These are phyloP conservation scores for Aurifilum marmelostoma DNA, from an alignment of 2,329 filamentous ascomycete genomes.

Conservation along the genomic window DNA sequence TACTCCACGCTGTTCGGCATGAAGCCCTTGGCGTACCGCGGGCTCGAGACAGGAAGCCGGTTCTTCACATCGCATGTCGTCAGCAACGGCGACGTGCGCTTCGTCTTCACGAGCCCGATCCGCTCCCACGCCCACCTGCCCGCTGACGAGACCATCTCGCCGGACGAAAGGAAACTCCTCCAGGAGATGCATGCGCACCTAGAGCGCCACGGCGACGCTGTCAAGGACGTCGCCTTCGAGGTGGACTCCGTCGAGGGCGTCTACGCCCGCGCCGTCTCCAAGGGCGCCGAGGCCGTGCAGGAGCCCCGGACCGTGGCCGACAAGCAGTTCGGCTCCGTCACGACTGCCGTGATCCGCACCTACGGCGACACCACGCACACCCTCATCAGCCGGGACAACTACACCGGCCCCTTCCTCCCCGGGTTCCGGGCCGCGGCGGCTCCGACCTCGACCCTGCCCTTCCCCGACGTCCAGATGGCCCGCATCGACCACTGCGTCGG, in stretches of 20 bases:
- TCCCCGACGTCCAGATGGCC: constrained; percentile 69
- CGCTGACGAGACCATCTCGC: constrained; percentile 62
- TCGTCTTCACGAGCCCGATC: constrained; percentile 82
- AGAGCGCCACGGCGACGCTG: constrained; percentile 86
- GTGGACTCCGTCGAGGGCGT: constrained; percentile 87
- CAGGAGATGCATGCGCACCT: constrained; percentile 80
- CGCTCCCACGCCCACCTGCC: constrained; percentile 61
- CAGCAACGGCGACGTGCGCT: constrained; percentile 73
- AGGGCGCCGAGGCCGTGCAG: constrained; percentile 65
- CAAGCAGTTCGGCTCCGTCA: constrained; percentile 67
- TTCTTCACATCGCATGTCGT: constrained; percentile 84
- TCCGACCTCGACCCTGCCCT: constrained; percentile 42
- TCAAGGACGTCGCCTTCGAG: constrained; percentile 94
- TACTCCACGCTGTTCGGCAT: constrained; percentile 90
- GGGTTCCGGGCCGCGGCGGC: constrained; percentile 67
- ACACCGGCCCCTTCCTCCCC: constrained; percentile 79
- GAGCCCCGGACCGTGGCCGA: constrained; percentile 59
- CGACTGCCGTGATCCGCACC: constrained; percentile 80
- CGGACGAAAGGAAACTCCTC: constrained; percentile 67
- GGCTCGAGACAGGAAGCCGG: constrained; percentile 84
- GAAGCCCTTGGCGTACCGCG: constrained; percentile 77
- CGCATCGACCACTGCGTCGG: constrained; percentile 96
- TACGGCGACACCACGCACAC: constrained; percentile 97
- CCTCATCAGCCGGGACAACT: constrained; percentile 72
- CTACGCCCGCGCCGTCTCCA: constrained; percentile 71